These are phyloP conservation scores for Camelina laxa DNA, from an alignment of 345 rosid species.

Conservation along the genomic window DNA sequence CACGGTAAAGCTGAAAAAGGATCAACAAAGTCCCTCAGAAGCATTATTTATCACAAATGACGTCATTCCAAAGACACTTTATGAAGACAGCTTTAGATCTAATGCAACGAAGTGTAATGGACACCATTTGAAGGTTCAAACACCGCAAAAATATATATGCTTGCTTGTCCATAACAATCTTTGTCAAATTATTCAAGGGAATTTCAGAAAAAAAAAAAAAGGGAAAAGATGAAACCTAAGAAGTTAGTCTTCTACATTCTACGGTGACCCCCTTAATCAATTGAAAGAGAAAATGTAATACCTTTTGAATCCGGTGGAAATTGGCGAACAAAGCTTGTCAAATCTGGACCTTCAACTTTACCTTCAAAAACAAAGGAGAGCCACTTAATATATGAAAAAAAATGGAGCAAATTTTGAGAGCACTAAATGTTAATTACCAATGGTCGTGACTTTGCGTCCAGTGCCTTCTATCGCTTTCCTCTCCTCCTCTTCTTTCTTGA, in stretches of 20 bases:
- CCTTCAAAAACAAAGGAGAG: constrained; percentile 46
- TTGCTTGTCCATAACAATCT: neutral
- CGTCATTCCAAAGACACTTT: neutral
- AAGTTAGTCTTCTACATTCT: constrained; percentile 6
- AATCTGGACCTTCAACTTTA: constrained; percentile 78
- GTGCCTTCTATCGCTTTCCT: constrained; percentile 71
- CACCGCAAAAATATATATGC: neutral
- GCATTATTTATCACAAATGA: neutral
- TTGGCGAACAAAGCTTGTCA: constrained; percentile 82
- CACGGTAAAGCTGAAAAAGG: neutral
- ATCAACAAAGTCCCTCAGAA: neutral
- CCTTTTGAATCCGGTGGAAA: constrained; percentile 74
- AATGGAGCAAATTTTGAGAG: constrained; percentile 9
- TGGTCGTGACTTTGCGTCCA: constrained; percentile 47
- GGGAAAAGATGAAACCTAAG: neutral
- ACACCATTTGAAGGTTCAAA: constrained; percentile 2
- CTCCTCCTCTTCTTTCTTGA: constrained; percentile 88
- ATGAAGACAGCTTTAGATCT: constrained; percentile 11
- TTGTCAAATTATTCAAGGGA: constrained; percentile 20
- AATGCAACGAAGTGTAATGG: neutral
- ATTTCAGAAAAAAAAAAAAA: neutral
- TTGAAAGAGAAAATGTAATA: constrained; percentile 33
- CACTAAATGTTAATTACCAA: constrained; percentile 48
- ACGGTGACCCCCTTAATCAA: constrained; percentile 8
- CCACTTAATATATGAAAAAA: constrained; percentile 21